Base-by-base conservation (phyloP, 2,329 filamentous ascomycete species). In the Aspergillus novofumigatus region DNA sequence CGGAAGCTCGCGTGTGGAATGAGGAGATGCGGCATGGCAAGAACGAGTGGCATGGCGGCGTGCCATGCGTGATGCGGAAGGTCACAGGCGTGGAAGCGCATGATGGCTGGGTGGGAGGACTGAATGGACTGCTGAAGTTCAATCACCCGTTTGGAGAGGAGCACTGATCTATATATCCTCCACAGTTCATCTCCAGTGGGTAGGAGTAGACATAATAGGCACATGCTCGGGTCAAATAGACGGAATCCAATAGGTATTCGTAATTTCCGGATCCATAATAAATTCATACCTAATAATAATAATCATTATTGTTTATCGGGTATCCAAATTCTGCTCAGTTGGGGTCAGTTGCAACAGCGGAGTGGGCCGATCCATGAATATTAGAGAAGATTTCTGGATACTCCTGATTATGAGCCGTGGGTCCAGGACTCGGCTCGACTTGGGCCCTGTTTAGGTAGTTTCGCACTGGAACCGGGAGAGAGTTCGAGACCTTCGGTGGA, bases 101-200 rank as follows among this genome's bases (percentile, higher is more conserved):
- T 67, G 93, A 97, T 73, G 91, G 93, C 20, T 99, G 94, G 94
- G 93, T 99, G 2, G 93, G 93, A 1, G 93, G 94, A 0, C 75
- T 99, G 69, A 99, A 96, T 70, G 91, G 91, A 9, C 72, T 97
- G 68, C 77, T 99, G 65, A 99, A 99, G 78, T 99, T 97, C 72
- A 99, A 99, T 73, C 91, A 96, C 76, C 92, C 93, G 0, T 97
- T 97, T 80, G 94, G 94, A 0, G 88, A 89, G 67, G 80, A 80
- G 53, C 63, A 50, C 14, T 67, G 56, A 59, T 38, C n/a, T 25
- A 28, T 42, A 32, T 54, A 29, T 29, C 28, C n/a, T 8, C 11
- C 32, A 6, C 32, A 3, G 14, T 38, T 38, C 14, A 17, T 38
- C 14, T 17, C 14, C 32, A 17, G 14, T 17, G 5, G 1, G 32